Conservation (phyloP, 495 filamentous ascomycete species). For the Neurospora sublineolata region DNA sequence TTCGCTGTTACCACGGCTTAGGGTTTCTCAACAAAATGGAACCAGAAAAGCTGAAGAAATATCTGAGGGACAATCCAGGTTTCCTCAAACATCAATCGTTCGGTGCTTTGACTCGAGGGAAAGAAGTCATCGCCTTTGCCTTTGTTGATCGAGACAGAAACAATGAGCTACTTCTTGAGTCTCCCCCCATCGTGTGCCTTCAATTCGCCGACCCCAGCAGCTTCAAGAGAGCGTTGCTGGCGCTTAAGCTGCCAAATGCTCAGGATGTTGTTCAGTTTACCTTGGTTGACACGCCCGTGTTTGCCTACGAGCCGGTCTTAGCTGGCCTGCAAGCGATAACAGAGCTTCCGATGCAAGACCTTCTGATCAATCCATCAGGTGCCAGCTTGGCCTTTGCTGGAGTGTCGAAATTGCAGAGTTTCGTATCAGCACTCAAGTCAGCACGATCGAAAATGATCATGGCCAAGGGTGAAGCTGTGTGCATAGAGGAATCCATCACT, state of each 20-base stretch:
- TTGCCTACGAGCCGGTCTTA: conserved; percentile 64
- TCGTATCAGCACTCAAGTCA: background rate
- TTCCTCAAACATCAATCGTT: conserved; percentile 50
- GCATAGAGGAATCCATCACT: conserved; percentile 1
- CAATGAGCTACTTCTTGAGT: conserved; percentile 26
- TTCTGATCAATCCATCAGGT: conserved; percentile 30
- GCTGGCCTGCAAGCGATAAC: conserved; percentile 44
- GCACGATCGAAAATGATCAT: background rate
- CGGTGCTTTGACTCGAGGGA: conserved; percentile 43
- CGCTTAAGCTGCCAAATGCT: conserved; percentile 31
- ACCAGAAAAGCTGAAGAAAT: conserved; percentile 29
- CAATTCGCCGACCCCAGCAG: conserved; percentile 35
- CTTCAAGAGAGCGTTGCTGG: conserved; percentile 23
- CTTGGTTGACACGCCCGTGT: conserved; percentile 52
- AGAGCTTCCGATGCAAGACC: conserved; percentile 40
- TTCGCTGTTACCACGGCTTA: conserved; percentile 37
- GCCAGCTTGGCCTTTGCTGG: background rate
- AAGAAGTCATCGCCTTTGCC: conserved; percentile 49
- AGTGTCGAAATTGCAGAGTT: background rate
- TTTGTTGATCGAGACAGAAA: conserved; percentile 42
- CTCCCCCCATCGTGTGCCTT: conserved; percentile 41
- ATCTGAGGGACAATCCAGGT: conserved; percentile 34
- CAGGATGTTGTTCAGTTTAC: conserved; percentile 32
- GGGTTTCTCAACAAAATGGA: conserved; percentile 24
- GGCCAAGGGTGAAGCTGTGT: background rate